Percentiles rank a stretch among this genome's conserved stretches.
Conservation (phyloP, 208 protist genomes). For the Herpetomonas samuelpessoai region DNA sequence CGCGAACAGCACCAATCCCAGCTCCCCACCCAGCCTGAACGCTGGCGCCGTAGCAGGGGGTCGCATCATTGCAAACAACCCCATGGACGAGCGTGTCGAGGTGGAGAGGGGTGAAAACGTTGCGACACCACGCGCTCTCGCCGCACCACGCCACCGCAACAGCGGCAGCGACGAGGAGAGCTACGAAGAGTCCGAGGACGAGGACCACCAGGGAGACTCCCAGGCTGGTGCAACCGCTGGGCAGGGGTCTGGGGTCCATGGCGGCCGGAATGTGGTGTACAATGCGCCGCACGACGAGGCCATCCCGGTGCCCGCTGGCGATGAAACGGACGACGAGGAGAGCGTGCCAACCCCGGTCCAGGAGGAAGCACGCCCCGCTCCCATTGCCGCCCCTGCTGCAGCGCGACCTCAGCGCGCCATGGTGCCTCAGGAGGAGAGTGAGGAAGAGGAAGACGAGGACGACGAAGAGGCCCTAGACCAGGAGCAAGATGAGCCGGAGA, state of each 20-base stretch:
- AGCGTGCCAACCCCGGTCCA: constrained; percentile 25
- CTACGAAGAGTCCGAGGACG: not conserved
- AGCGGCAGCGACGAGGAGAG: constrained; percentile 7
- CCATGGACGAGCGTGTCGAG: constrained; percentile 83
- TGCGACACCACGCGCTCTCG: constrained; percentile 37
- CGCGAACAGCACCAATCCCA: not conserved
- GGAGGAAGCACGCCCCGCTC: constrained; percentile 9
- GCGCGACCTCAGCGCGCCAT: constrained; percentile 12
- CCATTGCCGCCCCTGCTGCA: constrained; percentile 7
- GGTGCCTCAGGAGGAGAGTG: constrained; percentile 15
- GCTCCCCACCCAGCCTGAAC: not conserved
- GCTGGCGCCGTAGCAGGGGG: constrained; percentile 16
- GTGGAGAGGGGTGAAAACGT: constrained; percentile 55
- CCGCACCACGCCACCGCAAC: constrained; percentile 10
- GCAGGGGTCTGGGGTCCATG: too few species aligned
- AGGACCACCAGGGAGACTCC: not conserved
- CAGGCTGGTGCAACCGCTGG: too few species aligned
- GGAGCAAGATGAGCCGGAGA: constrained; percentile 8
- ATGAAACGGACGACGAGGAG: constrained; percentile 17
- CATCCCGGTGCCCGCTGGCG: constrained; percentile 22
- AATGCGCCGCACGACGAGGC: constrained; percentile 74
- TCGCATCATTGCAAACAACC: constrained; percentile 74
- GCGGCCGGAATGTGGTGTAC: constrained; percentile 23
- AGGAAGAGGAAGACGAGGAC: constrained; percentile 39
- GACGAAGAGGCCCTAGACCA: constrained; percentile 21